phyloP scores from a whole-genome alignment of 2,329 filamentous ascomycete genomes.

The Calonectria crousiana region DNA sequence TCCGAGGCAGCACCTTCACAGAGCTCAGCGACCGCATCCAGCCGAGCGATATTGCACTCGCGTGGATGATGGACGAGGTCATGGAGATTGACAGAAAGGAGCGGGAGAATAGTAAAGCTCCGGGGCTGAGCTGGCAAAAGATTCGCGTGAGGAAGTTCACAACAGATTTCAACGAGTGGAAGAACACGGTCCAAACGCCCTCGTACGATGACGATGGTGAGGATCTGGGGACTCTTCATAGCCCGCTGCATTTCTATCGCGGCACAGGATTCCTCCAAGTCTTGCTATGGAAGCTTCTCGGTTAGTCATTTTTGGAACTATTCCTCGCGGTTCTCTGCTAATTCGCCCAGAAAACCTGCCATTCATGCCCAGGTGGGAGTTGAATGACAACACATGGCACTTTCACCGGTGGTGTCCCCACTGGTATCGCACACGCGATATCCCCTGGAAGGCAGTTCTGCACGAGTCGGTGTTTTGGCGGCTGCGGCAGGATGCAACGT shows the following conservation, averaged over 20 bases:
- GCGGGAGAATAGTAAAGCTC: constrained; percentile 22
- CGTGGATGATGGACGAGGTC: constrained; percentile 66
- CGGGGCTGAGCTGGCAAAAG: constrained; percentile 51
- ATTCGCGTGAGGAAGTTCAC: constrained; percentile 46
- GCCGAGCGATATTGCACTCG: constrained; percentile 63
- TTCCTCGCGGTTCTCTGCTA: not conserved
- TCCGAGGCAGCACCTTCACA: constrained; percentile 37
- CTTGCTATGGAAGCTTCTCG: constrained; percentile 57
- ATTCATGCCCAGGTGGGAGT: constrained; percentile 55
- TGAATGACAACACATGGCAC: constrained; percentile 44
- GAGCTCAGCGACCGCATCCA: constrained; percentile 43
- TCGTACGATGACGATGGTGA: constrained; percentile 44
- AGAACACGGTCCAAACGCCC: not conserved
- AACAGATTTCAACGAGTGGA: constrained; percentile 37
- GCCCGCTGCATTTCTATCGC: constrained; percentile 52
- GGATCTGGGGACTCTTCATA: constrained; percentile 50
- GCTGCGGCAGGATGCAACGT: not conserved
- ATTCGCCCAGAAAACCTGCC: constrained; percentile 51
- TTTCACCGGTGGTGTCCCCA: constrained; percentile 54
- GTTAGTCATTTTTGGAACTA: constrained; percentile 42
- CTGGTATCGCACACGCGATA: constrained; percentile 51
- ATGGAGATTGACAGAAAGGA: constrained; percentile 51
- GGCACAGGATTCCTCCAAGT: constrained; percentile 54
- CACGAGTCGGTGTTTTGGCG: constrained; percentile 40
- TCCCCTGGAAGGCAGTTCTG: constrained; percentile 53